These are phyloP conservation scores for Lenzites betulinus DNA, from an alignment of 768 basidiomycete genomes.

Conservation along the genomic window DNA sequence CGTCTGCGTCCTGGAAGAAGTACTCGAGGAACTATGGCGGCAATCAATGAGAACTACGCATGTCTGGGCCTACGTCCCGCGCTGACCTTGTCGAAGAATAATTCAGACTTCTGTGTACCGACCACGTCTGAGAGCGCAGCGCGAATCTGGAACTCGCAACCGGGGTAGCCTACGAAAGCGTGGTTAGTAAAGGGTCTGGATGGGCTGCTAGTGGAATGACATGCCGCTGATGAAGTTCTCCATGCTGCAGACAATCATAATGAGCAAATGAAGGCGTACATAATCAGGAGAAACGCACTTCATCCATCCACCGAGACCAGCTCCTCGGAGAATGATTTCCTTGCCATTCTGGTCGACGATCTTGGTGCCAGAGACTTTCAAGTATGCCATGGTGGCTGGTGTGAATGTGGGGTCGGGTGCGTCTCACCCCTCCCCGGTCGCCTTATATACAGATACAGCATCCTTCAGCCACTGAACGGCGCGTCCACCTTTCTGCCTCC, in stretches of 20 bases:
- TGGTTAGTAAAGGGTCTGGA: neutral
- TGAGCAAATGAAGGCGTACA: neutral
- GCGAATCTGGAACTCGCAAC: slow-evolving; percentile 79
- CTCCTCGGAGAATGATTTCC: slow-evolving; percentile 65
- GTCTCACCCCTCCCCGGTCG: neutral
- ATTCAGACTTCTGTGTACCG: slow-evolving; percentile 66
- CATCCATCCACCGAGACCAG: slow-evolving; percentile 84
- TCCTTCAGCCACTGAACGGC: neutral
- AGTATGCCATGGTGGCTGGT: slow-evolving; percentile 45
- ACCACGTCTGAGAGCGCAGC: slow-evolving; percentile 65
- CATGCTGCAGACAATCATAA: slow-evolving; percentile 45
- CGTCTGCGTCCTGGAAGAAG: slow-evolving; percentile 79
- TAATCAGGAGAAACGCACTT: slow-evolving; percentile 50
- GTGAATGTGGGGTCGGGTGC: neutral
- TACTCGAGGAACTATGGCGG: slow-evolving; percentile 71
- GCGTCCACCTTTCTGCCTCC: neutral
- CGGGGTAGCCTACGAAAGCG: slow-evolving; percentile 51
- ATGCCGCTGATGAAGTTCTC: slow-evolving; percentile 73
- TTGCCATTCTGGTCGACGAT: slow-evolving; percentile 49
- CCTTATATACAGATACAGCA: neutral
- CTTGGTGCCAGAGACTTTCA: slow-evolving; percentile 60
- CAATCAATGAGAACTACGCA: neutral
- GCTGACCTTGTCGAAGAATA: slow-evolving; percentile 82
- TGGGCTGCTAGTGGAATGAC: neutral
- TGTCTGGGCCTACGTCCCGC: slow-evolving; percentile 36